A percentile compares a stretch with the other conserved stretches of the same genome.
These are phyloP conservation scores for Saturnispora galanensis DNA, from an alignment of 805 yeast genomes.

Conservation along the genomic window DNA sequence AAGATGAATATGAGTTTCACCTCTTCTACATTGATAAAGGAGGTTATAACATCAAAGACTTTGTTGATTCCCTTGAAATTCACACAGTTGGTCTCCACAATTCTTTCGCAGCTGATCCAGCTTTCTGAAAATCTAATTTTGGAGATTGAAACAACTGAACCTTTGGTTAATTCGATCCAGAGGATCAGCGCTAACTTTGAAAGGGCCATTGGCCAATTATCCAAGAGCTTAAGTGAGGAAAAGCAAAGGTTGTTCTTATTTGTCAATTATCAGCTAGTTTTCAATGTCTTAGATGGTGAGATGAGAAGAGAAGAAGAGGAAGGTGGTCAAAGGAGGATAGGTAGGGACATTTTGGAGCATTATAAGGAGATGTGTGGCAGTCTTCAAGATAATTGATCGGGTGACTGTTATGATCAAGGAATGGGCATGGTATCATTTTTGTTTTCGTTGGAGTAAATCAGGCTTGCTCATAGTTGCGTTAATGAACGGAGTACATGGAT, in stretches of 20 bases:
- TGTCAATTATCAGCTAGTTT: conserved; percentile 57
- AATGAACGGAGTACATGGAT: too few species aligned
- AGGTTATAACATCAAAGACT: conserved; percentile 16
- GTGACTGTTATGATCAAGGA: conserved; percentile 1
- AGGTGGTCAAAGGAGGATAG: conserved; percentile 1
- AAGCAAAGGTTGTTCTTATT: conserved; percentile 61
- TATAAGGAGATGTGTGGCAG: background rate
- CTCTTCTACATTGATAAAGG: conserved; percentile 27
- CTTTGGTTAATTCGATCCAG: conserved; percentile 57
- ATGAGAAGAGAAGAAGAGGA: conserved; percentile 2
- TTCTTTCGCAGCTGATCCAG: conserved; percentile 60
- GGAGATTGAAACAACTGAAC: conserved; percentile 44
- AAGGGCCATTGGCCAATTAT: conserved; percentile 59
- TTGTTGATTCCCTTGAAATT: conserved; percentile 45
- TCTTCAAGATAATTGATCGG: background rate
- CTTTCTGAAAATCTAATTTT: conserved; percentile 30
- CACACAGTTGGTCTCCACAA: conserved; percentile 72
- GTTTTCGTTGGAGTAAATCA: too few species aligned
- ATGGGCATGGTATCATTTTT: background rate
- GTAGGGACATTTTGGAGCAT: background rate
- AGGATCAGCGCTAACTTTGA: conserved; percentile 77
- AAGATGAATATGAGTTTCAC: conserved; percentile 46
- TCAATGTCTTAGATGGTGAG: conserved; percentile 36
- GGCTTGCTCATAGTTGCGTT: too few species aligned
- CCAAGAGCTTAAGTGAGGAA: conserved; percentile 34